Conservation (phyloP, 805 yeast species). For the Teunomyces lycoperdinae region DNA sequence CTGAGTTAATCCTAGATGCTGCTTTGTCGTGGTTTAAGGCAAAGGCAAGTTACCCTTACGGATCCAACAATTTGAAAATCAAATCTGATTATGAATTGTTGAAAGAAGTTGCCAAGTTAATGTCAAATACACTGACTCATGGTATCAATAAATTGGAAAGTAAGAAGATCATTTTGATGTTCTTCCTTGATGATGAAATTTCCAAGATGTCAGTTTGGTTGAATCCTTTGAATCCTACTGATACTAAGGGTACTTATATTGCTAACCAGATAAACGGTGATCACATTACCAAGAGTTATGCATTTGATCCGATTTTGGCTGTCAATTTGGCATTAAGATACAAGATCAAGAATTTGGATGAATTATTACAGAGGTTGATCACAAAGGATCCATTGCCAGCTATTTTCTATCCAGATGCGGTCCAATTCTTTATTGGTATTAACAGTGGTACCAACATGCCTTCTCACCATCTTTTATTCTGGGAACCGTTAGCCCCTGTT, state of each 20-base stretch:
- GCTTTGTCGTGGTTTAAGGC: conserved; percentile 76
- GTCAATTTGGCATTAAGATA: conserved; percentile 64
- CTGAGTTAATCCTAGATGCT: conserved; percentile 57
- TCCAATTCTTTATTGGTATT: conserved; percentile 49
- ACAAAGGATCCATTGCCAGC: conserved; percentile 58
- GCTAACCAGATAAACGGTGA: conserved; percentile 33
- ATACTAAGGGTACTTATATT: conserved; percentile 36
- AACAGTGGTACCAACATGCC: conserved; percentile 38
- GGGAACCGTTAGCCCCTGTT: conserved; percentile 78
- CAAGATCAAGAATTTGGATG: conserved; percentile 39
- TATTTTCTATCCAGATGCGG: conserved; percentile 54
- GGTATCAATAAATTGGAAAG: conserved; percentile 31
- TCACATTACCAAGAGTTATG: conserved; percentile 56
- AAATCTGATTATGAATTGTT: conserved; percentile 66
- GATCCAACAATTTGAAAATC: conserved; percentile 71
- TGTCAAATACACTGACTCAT: conserved; percentile 20
- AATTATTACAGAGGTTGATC: conserved; percentile 45
- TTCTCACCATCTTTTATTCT: conserved; percentile 49
- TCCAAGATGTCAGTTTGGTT: conserved; percentile 75
- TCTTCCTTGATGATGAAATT: conserved; percentile 75
- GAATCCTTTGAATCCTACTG: conserved; percentile 51
- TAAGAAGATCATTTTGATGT: conserved; percentile 54
- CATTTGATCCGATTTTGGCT: conserved; percentile 69
- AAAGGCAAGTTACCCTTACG: conserved; percentile 71
- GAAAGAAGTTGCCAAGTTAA: conserved; percentile 44